Conservation (phyloP, 176 grass and related monocot genomes). For the Microstegium vimineum region DNA sequence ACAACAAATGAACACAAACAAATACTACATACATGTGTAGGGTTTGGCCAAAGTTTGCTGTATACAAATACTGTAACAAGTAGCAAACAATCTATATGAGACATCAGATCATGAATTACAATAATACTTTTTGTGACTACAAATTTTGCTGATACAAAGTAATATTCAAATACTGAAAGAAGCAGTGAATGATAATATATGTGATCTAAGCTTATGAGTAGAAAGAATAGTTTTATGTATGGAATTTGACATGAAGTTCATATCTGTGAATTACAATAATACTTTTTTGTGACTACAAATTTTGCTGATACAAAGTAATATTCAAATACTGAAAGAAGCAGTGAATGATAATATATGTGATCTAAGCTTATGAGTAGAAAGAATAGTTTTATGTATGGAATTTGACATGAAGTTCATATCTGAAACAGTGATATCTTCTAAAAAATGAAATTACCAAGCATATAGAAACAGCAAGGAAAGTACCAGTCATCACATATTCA, state of each 20-base stretch:
- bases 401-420: not conserved
- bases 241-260: not conserved
- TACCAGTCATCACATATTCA: constrained; percentile 99
- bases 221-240: not conserved
- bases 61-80: constrained; percentile 11
- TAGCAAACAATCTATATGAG: not conserved
- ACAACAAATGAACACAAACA: not conserved
- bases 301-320: not conserved
- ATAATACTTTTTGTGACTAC: not conserved
- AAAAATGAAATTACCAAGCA: not conserved
- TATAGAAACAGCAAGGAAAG: not conserved
- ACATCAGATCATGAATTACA: constrained; percentile 13
- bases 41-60: not conserved
- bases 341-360: not conserved
- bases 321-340: not conserved
- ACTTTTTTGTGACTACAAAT: not conserved
- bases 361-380: not conserved
- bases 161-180: not conserved
- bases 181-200: not conserved
- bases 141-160: not conserved
- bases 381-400: not conserved
- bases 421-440: not conserved
- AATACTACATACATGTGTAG: not conserved
- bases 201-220: not conserved
- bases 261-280: constrained; percentile 1